These are phyloP conservation scores for Apiospora malaysiana DNA, from an alignment of 2,329 filamentous ascomycete genomes.

Conservation along the genomic window DNA sequence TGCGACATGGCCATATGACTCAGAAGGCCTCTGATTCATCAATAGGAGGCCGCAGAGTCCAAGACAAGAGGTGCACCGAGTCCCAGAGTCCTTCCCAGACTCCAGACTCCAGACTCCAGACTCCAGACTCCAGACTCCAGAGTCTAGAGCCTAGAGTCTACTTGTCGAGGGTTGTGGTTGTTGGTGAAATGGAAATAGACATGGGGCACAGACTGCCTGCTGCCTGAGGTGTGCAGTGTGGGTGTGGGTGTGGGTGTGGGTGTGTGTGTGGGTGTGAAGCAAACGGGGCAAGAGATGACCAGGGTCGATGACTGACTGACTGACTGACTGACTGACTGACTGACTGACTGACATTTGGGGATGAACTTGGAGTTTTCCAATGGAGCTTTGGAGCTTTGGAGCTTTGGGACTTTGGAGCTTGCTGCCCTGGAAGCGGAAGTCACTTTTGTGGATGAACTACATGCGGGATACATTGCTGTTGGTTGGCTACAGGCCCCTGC, in stretches of 20 bases:
- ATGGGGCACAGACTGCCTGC: background rate
- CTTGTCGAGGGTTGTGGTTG: background rate
- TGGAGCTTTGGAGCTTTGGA: too few species aligned
- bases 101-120: too few species aligned
- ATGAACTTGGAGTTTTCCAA: background rate
- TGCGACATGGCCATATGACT: conserved; percentile 41
- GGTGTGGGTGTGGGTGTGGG: background rate
- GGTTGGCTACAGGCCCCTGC: background rate
- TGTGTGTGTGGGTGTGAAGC: background rate
- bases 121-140: too few species aligned
- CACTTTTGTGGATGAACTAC: background rate
- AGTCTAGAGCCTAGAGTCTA: too few species aligned
- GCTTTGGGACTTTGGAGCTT: background rate
- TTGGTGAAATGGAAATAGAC: conserved; percentile 19
- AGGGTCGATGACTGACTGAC: background rate
- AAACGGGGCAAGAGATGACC: background rate
- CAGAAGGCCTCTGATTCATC: conserved; percentile 37
- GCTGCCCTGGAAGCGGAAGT: background rate
- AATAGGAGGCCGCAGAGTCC: conserved; percentile 21
- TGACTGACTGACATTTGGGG: conserved; percentile 7
- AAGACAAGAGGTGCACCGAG: conserved; percentile 11
- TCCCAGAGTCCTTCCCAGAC: background rate
- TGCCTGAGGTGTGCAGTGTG: background rate
- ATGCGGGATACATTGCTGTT: conserved; percentile 15
- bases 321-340: background rate